Conservation (phyloP, 2,329 filamentous ascomycete species). For the Ceratocystis cacaofunesta region DNA sequence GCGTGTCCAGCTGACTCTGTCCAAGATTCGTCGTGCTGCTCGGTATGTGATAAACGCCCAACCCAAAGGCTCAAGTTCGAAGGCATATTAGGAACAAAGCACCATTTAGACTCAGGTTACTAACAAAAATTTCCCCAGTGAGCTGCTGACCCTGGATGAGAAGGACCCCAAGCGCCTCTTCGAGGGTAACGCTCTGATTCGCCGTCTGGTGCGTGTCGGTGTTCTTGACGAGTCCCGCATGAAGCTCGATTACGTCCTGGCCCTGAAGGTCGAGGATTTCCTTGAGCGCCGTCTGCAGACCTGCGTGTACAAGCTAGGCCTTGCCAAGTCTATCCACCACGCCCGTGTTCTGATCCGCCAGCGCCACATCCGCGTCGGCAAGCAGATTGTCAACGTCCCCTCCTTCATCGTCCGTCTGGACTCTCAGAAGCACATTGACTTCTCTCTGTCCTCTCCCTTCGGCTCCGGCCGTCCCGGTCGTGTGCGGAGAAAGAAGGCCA, state of each 20-base stretch:
- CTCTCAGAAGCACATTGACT: slow-evolving; percentile 99
- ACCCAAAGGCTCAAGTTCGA: background rate
- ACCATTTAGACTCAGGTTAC: background rate
- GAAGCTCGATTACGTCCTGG: slow-evolving; percentile 99
- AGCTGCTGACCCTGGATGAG: slow-evolving; percentile 98
- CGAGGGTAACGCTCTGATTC: slow-evolving; percentile 99
- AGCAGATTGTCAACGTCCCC: slow-evolving; percentile 99
- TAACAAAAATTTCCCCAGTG: slow-evolving; percentile 40
- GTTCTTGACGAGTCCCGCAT: slow-evolving; percentile 99
- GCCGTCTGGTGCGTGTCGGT: slow-evolving; percentile 98
- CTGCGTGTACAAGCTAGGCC: slow-evolving; percentile 99
- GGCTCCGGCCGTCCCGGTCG: slow-evolving; percentile 93
- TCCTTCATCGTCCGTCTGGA: slow-evolving; percentile 99
- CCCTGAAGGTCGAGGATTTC: slow-evolving; percentile 99
- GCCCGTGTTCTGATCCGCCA: slow-evolving; percentile 99
- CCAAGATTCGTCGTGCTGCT: slow-evolving; percentile 99
- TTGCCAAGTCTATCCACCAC: slow-evolving; percentile 99
- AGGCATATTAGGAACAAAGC: background rate
- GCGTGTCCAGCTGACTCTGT: slow-evolving; percentile 98
- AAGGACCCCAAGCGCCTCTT: slow-evolving; percentile 99
- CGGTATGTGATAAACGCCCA: slow-evolving; percentile 45
- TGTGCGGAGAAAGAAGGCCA: slow-evolving; percentile 99
- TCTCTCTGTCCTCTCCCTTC: slow-evolving; percentile 91
- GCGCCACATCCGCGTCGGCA: slow-evolving; percentile 98
- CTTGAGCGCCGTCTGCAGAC: slow-evolving; percentile 99